These are phyloP conservation scores for Petunia secreta DNA, from an alignment of 257 asterid species.

Conservation along the genomic window DNA sequence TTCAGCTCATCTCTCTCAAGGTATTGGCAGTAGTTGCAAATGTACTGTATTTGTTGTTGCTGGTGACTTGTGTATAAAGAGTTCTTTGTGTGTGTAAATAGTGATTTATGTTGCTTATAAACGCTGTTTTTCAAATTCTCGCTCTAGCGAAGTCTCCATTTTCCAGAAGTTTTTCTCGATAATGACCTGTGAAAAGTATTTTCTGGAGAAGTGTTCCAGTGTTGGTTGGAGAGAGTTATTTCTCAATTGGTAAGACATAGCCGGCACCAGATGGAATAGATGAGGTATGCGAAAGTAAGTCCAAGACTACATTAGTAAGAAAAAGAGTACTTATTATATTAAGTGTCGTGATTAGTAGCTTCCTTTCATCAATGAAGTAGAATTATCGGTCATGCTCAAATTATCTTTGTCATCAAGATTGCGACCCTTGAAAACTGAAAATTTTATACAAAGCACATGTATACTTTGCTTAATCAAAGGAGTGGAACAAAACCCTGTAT, in stretches of 20 bases:
- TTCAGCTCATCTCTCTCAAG: not conserved
- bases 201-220: not conserved
- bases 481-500: slow-evolving; percentile 21
- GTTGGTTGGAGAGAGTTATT: not conserved
- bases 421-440: not conserved
- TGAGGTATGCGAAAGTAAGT: no score
- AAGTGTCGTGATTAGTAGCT: no score
- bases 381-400: not conserved
- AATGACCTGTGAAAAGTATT: not conserved
- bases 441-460: not conserved
- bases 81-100: slow-evolving; percentile 12
- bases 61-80: slow-evolving; percentile 18
- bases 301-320: no score
- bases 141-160: no score
- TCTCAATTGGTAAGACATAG: not conserved
- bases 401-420: not conserved
- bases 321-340: not conserved
- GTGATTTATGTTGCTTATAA: not conserved
- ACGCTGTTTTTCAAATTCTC: not conserved
- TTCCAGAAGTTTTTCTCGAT: not conserved
- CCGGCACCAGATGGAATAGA: no score
- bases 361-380: not conserved
- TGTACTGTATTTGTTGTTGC: slow-evolving; percentile 7
- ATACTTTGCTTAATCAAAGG: not conserved
- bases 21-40: slow-evolving; percentile 7